phyloP scores from a whole-genome alignment of 1,139 yeast species.

The Magnusiomyces tetraspermus region DNA sequence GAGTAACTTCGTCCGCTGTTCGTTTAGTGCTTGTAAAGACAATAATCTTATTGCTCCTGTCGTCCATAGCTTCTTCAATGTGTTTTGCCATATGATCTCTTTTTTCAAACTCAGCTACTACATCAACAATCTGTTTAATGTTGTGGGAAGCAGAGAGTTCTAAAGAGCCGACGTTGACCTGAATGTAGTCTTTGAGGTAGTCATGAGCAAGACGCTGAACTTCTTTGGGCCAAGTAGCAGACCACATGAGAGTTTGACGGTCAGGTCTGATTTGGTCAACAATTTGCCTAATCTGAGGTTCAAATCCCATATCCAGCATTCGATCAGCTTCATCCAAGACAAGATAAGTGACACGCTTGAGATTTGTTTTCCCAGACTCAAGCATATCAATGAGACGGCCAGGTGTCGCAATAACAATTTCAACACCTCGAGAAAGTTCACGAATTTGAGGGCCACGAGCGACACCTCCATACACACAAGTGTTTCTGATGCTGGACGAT shows the following conservation, averaged over 20 bases:
- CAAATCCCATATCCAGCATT: slow-evolving; percentile 88
- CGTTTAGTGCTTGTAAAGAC: slow-evolving; percentile 94
- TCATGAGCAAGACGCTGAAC: slow-evolving; percentile 89
- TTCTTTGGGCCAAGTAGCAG: slow-evolving; percentile 99
- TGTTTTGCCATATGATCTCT: slow-evolving; percentile 82
- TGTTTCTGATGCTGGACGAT: slow-evolving; percentile 87
- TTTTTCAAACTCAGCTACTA: slow-evolving; percentile 84
- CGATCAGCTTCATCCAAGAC: slow-evolving; percentile 96
- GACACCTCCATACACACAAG: slow-evolving; percentile 99
- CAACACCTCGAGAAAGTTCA: slow-evolving; percentile 90
- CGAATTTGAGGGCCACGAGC: slow-evolving; percentile 96
- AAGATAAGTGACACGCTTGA: slow-evolving; percentile 91
- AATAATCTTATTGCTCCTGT: slow-evolving; percentile 66
- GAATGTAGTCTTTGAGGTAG: slow-evolving; percentile 85
- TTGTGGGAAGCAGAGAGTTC: slow-evolving; percentile 95
- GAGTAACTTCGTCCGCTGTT: slow-evolving; percentile 92
- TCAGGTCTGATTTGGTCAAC: slow-evolving; percentile 94
- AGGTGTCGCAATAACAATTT: slow-evolving; percentile 91
- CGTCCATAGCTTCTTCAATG: slow-evolving; percentile 74
- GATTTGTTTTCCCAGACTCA: slow-evolving; percentile 88
- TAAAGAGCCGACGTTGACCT: slow-evolving; percentile 91
- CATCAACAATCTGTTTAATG: slow-evolving; percentile 88
- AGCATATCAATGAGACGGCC: slow-evolving; percentile 98
- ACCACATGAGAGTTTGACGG: slow-evolving; percentile 98
- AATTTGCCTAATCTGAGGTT: slow-evolving; percentile 91